Evolutionary conservation across 2,329 filamentous ascomycete species (phyloP), one percentile per base, ranked within the genome.

Genomic region (Phialophora expanda): DNA sequence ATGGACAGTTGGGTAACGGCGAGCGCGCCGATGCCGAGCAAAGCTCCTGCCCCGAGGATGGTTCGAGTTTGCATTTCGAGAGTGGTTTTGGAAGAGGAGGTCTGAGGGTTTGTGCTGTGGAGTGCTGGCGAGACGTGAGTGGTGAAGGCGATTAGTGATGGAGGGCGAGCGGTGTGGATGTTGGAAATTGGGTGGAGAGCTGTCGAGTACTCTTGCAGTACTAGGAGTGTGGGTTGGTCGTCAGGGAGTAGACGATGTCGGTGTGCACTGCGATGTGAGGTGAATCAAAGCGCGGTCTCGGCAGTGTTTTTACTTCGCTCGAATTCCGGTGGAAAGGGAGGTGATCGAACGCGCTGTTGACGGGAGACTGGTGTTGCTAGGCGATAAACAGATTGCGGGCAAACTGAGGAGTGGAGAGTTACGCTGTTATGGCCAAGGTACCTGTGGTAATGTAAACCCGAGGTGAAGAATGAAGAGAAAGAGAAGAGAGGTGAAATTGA

Each of bases 1-100:
- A 71, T 58, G 57, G 69, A 70, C 66, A 72, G 61, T 28, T 70
- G 67, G 24, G 69, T 72, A 30, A 73, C 34, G n/a, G 56, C 66
- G 6, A 73, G 58, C 30, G 69, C 65, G 26, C 59, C 67, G 55
- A 69, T 65, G 20, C 70, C 70, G 34, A 69, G 48, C 48, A 69
- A 24, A 50, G 63, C 70, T 12, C 62, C 60, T 30, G 57, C 59
- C 32, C 65, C 70, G 64, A 71, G n/a, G 60, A 71, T 48, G 14
- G 65, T 67, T 44, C 68, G 63, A 51, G 68, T 66, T 64, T 71
- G 70, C 60, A 69, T 61, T 57, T 60, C 68, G 55, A 57, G n/a
- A 22, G 17, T 20, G 28, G 30, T 56, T 51, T 22, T 50, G n/a
- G 38, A 20, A 20, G n/a, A n/a, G 54, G 26, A 4, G 50, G 51